Evolutionary conservation across 768 basidiomycete species (phyloP), one percentile per base, ranked within the genome.

Genomic region (Cystobasidium ongulense): DNA sequence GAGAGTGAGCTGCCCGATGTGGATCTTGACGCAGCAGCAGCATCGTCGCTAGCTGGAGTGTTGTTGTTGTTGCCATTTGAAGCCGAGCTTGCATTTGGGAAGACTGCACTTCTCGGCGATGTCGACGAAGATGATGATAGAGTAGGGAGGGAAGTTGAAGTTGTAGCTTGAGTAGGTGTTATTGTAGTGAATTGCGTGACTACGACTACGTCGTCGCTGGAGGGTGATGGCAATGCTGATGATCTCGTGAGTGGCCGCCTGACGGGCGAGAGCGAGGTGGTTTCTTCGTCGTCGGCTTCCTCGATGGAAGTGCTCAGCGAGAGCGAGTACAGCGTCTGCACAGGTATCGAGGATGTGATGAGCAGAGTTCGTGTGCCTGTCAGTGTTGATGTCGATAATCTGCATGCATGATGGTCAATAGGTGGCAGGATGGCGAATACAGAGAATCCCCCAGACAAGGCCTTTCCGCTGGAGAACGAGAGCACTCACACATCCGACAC

Each of bases 171-270:
- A 15, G 57, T 59, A 23, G 57, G 57, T 29, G 57, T 59, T 4
- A 59, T 59, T 15, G 57, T 59, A 4, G 57, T 59, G 33, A 59
- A 59, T 59, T 59, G 57, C 25, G 57, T 59, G 57, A 59, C 57
- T 59, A 59, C 57, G 3, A 59, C 57, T 29, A 59, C 57, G 21
- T 59, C 25, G 33, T 11, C 57, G 11, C 23, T 23, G 25, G 57
- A 29, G 25, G 57, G 2, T 59, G 29, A 35, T 31, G 57, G 29
- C 4, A 27, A 59, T 59, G 57, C 4, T 59, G 57, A 29, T 23
- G 29, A 7, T 54, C 10, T 7, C 53, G n/a, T 54, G 21, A 54
- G 57, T 29, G 57, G 33, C 33, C 57, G 33, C 4, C 57, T 35
- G 3, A 59, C 5, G 57, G 33, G 29, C 15, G 29, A 23, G 29